These are phyloP conservation scores for Trichophyton verrucosum DNA, from an alignment of 2,329 filamentous ascomycete species.

Conservation along the genomic window DNA sequence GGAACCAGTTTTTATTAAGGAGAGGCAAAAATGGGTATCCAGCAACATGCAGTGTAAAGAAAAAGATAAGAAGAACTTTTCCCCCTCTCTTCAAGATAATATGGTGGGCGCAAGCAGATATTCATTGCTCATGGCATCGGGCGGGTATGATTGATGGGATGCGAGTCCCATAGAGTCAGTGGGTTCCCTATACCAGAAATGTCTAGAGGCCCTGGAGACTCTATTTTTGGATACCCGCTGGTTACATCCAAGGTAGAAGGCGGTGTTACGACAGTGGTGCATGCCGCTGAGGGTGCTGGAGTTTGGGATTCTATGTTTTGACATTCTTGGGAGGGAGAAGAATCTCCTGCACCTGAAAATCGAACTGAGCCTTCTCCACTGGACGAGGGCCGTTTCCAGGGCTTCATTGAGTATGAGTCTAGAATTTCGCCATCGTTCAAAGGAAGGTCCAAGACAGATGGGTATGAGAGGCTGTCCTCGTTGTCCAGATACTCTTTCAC, in stretches of 20 bases:
- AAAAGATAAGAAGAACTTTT: not conserved
- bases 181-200: not conserved
- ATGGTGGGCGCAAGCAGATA: not conserved
- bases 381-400: conserved; percentile 1
- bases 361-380: not conserved
- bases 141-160: not conserved
- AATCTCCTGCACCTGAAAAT: not conserved
- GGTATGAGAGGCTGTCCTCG: not conserved
- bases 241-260: not conserved
- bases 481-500: not conserved
- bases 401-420: not conserved
- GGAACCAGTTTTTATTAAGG: not conserved
- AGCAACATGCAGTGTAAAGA: not conserved
- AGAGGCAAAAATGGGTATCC: conserved; percentile 2
- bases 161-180: not conserved
- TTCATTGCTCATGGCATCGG: not conserved
- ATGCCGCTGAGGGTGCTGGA: not conserved
- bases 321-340: not conserved
- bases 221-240: not conserved
- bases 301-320: not conserved
- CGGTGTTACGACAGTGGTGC: not conserved
- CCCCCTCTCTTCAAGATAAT: not conserved
- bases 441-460: not conserved
- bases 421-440: not conserved
- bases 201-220: not conserved